Evolutionary conservation across 2,329 filamentous ascomycete species (phyloP).

Genomic region (Fusarium tupiense): DNA sequence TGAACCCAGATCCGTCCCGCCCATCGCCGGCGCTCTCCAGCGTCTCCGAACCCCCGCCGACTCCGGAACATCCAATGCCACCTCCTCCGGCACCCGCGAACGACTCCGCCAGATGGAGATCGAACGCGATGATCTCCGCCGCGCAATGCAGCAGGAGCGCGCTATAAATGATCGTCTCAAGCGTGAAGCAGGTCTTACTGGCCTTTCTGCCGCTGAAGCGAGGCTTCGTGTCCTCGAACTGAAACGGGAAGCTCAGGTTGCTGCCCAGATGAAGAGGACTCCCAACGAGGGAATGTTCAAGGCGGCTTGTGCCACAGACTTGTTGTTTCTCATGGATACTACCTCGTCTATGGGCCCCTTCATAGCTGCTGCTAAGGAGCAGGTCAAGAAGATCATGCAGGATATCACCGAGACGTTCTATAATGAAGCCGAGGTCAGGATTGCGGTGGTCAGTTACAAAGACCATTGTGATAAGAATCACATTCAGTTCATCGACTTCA

Average conservation of each 20-base stretch:
- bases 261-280: conserved; percentile 3
- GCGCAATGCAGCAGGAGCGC: conserved; percentile 12
- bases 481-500: conserved; percentile 22
- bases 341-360: conserved; percentile 47
- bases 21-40: background rate
- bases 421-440: conserved; percentile 47
- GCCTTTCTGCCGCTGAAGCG: conserved; percentile 10
- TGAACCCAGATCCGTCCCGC: background rate
- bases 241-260: conserved; percentile 14
- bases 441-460: conserved; percentile 51
- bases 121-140: conserved; percentile 14
- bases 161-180: conserved; percentile 11
- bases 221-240: conserved; percentile 18
- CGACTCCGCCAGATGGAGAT: conserved; percentile 18
- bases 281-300: conserved; percentile 46
- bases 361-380: conserved; percentile 48
- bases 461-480: conserved; percentile 43
- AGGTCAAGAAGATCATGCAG: conserved; percentile 47
- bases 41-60: background rate
- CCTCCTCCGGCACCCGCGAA: conserved; percentile 10
- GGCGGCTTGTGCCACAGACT: conserved; percentile 47
- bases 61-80: conserved; percentile 8
- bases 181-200: background rate
- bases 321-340: conserved; percentile 52
- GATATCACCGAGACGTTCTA: conserved; percentile 47